Evolutionary conservation across 2,329 filamentous ascomycete genomes (phyloP).

Genomic region (Paecilomyces dactylethromorphus): DNA sequence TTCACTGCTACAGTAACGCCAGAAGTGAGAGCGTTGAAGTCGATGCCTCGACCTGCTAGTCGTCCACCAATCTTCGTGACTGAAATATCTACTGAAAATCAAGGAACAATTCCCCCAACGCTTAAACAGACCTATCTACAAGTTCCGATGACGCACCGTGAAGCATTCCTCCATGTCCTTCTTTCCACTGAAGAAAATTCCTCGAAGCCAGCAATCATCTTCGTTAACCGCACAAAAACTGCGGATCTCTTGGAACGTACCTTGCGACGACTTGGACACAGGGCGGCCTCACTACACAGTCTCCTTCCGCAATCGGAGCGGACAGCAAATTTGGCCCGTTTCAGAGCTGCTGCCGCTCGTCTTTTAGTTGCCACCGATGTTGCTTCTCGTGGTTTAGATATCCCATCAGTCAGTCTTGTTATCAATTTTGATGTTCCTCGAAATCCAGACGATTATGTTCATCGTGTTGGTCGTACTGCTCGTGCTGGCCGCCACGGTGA

Average conservation of each 20-base stretch:
- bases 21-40: conserved; percentile 81
- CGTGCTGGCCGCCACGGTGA: conserved; percentile 81
- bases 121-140: conserved; percentile 81
- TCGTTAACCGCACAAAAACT: conserved; percentile 86
- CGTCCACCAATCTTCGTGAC: conserved; percentile 79
- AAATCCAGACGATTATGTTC: conserved; percentile 96
- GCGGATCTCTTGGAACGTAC: conserved; percentile 86
- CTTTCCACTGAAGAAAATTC: conserved; percentile 71
- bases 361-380: conserved; percentile 94
- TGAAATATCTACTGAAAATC: conserved; percentile 64
- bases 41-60: conserved; percentile 61
- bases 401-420: conserved; percentile 82
- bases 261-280: conserved; percentile 76
- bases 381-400: conserved; percentile 88
- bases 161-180: conserved; percentile 89
- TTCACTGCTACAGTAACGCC: conserved; percentile 95
- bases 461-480: conserved; percentile 90
- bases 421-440: conserved; percentile 94
- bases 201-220: conserved; percentile 77
- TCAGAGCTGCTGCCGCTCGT: conserved; percentile 80
- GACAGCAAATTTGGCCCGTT: conserved; percentile 80
- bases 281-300: conserved; percentile 87
- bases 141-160: conserved; percentile 84
- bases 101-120: conserved; percentile 71
- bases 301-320: conserved; percentile 77